A percentile compares a stretch with the other conserved stretches of the same genome.
Conservation (phyloP, 2,329 filamentous ascomycete species). For the Tetracladium maxilliforme region DNA sequence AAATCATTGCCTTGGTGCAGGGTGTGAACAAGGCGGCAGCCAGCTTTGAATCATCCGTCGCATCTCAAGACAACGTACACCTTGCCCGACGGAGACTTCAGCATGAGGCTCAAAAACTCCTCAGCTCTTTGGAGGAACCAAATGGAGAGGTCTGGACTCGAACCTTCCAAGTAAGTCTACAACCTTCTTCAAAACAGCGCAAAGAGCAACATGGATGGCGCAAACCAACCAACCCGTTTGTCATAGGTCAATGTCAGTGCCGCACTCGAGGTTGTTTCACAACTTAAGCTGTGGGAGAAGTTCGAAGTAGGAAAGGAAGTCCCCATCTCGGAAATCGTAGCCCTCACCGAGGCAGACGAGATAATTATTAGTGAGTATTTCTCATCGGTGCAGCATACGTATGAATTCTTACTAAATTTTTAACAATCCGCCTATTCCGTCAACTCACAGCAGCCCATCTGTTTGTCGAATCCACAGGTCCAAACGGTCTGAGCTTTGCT, state of each 20-base stretch:
- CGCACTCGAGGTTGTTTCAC: conserved; percentile 8
- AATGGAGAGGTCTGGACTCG: conserved; percentile 10
- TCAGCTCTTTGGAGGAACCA: conserved; percentile 9
- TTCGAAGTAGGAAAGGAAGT: conserved; percentile 8
- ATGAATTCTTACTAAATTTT: conserved; percentile 1
- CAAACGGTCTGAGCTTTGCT: conserved; percentile 4
- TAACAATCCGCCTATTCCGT: conserved; percentile 6
- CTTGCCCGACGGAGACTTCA: conserved; percentile 8
- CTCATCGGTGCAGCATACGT: neutral
- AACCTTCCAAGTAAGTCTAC: conserved; percentile 7
- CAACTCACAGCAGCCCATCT: conserved; percentile 8
- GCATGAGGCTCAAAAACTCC: conserved; percentile 7
- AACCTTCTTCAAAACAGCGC: too few species aligned
- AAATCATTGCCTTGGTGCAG: conserved; percentile 6
- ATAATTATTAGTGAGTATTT: conserved; percentile 8
- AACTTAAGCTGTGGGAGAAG: conserved; percentile 7
- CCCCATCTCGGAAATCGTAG: conserved; percentile 6
- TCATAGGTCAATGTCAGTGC: conserved; percentile 8
- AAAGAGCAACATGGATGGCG: neutral
- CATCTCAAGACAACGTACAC: conserved; percentile 4
- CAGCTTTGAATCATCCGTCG: conserved; percentile 5
- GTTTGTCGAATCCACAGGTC: conserved; percentile 4
- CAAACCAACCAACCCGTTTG: conserved; percentile 1
- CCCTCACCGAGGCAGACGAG: conserved; percentile 7
- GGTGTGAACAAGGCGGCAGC: conserved; percentile 6